A percentile compares a stretch with the other conserved stretches of the same genome.
Conservation (phyloP, 2,329 filamentous ascomycete genomes). For the Escovopsis weberi region DNA sequence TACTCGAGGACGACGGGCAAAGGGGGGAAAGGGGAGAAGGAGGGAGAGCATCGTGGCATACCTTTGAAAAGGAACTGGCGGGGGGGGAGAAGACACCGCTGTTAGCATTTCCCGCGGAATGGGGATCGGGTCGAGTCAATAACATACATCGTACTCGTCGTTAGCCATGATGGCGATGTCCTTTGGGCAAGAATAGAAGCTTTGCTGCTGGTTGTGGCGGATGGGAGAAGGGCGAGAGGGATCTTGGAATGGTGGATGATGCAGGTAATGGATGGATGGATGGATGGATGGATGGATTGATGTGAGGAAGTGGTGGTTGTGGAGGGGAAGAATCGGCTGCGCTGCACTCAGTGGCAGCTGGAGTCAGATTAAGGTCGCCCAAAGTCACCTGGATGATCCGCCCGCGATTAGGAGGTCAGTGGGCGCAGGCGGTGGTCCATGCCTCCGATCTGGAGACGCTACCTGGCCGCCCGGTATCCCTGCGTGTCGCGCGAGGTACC, state of each 20-base stretch:
- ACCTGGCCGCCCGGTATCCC: not conserved
- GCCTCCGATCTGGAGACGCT: not conserved
- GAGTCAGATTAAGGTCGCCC: slow-evolving; percentile 5
- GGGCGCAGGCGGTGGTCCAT: not conserved
- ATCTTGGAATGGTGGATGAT: not conserved
- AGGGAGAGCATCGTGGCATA: slow-evolving; percentile 19
- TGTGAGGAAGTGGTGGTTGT: slow-evolving; percentile 6
- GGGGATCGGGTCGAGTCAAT: slow-evolving; percentile 7
- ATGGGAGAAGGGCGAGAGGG: slow-evolving; percentile 1
- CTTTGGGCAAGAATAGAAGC: not conserved
- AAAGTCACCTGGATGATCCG: slow-evolving; percentile 5
- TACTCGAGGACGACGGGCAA: slow-evolving; percentile 7
- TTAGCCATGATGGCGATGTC: slow-evolving; percentile 66
- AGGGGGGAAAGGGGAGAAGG: slow-evolving; percentile 17
- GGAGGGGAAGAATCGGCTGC: slow-evolving; percentile 8
- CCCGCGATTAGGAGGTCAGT: slow-evolving; percentile 2
- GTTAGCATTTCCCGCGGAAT: slow-evolving; percentile 15
- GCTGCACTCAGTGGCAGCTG: slow-evolving; percentile 5
- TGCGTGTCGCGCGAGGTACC: no score
- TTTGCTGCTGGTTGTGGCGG: not conserved
- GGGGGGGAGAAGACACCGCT: slow-evolving; percentile 12
- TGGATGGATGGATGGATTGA: not conserved
- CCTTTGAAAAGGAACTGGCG: slow-evolving; percentile 96
- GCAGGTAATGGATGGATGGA: no score
- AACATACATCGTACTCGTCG: slow-evolving; percentile 98